Evolutionary conservation across 805 yeast genomes (phyloP).

Genomic region (Saccharomycopsis fermentans): DNA sequence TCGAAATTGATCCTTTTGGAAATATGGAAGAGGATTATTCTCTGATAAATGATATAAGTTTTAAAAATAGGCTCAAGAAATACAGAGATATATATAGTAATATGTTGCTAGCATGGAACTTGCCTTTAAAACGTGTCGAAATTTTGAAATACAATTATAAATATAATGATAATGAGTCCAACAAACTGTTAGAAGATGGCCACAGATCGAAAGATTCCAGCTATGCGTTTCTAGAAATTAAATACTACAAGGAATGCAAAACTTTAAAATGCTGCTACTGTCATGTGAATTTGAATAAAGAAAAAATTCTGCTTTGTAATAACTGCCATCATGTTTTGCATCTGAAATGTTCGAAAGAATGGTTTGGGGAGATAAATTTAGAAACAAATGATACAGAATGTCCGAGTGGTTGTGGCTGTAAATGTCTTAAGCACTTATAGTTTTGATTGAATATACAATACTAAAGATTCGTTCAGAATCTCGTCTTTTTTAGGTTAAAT

Average conservation of each 20-base stretch:
- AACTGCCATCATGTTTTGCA: slow-evolving; percentile 75
- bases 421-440: slow-evolving; percentile 35
- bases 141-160: slow-evolving; percentile 56
- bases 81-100: slow-evolving; percentile 63
- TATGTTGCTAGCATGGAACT: slow-evolving; percentile 72
- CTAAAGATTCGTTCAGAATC: too few species aligned
- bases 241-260: slow-evolving; percentile 19
- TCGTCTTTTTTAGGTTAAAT: too few species aligned
- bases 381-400: slow-evolving; percentile 36
- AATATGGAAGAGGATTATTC: slow-evolving; percentile 1
- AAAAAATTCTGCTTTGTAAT: slow-evolving; percentile 52
- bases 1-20: slow-evolving; percentile 21
- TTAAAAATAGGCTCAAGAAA: slow-evolving; percentile 10
- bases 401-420: slow-evolving; percentile 81
- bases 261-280: slow-evolving; percentile 55
- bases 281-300: slow-evolving; percentile 44
- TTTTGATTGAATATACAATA: too few species aligned
- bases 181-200: slow-evolving; percentile 1
- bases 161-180: slow-evolving; percentile 19
- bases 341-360: slow-evolving; percentile 62
- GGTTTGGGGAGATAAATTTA: slow-evolving; percentile 47
- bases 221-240: slow-evolving; percentile 8
- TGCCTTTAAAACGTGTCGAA: slow-evolving; percentile 70
- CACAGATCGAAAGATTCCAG: slow-evolving; percentile 2
- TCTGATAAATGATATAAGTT: background rate